A percentile compares a stretch with the other conserved stretches of the same genome.
Evolutionary conservation across 2,329 filamentous ascomycete species (phyloP).

Genomic region (Sporothrix dimorphospora): DNA sequence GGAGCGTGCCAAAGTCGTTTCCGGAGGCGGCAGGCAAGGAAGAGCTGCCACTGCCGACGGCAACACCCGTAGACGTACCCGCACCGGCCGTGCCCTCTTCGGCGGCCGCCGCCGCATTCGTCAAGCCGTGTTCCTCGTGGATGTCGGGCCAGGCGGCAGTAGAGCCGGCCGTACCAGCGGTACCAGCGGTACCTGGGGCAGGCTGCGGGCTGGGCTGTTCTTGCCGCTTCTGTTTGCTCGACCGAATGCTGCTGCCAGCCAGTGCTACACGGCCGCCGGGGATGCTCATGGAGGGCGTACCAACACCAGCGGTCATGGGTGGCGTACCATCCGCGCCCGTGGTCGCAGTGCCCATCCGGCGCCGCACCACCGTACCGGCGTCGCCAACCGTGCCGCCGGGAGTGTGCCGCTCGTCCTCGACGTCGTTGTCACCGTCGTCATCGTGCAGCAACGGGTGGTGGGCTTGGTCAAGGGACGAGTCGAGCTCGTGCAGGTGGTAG

Average conservation of each 20-base stretch:
- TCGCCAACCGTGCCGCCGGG: background rate
- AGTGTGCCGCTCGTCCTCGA: background rate
- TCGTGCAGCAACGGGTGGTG: conserved; percentile 27
- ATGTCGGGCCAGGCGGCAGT: background rate
- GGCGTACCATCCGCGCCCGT: conserved; percentile 34
- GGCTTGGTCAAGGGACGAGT: conserved; percentile 20
- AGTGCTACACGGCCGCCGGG: background rate
- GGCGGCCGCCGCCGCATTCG: conserved; percentile 1
- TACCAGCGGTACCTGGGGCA: conserved; percentile 8
- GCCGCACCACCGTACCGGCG: too few relatives aligned
- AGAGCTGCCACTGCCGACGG: background rate
- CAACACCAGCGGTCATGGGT: background rate
- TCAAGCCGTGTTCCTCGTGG: background rate
- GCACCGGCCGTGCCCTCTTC: conserved; percentile 23
- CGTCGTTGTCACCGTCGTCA: conserved; percentile 13
- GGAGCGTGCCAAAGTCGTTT: conserved; percentile 33
- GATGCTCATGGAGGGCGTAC: background rate
- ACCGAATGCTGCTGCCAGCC: conserved; percentile 5
- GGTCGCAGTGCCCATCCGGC: background rate
- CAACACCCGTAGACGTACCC: background rate
- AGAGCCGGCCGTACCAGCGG: background rate
- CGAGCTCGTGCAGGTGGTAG: conserved; percentile 61
- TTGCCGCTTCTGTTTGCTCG: background rate
- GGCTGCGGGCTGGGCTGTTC: background rate
- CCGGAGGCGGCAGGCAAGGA: background rate